Base-by-base conservation (phyloP, 768 basidiomycete species). In the Clavulina sp. region DNA sequence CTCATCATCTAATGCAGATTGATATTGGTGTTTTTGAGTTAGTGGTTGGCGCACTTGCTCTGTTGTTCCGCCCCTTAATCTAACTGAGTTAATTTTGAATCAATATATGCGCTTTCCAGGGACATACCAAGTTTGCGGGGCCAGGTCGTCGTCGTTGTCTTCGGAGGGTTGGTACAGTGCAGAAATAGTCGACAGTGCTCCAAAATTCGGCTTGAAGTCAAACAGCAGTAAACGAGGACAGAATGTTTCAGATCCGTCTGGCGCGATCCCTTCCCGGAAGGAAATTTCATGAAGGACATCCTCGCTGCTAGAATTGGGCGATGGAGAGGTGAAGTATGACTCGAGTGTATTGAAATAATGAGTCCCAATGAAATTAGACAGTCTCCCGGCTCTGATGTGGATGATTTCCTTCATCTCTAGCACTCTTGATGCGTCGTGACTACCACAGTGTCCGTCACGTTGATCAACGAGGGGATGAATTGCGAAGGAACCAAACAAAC, bases 341-440 rank as follows among this genome's bases (percentile, higher is more conserved):
- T 56, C 54, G 3, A 44, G 47, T 23, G 55, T 56, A 33, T 56
- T 56, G 40, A 57, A 56, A 49, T 48, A 56, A 55, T 56, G 55
- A 21, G 53, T 56, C 5, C 55, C 55, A 49, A 54, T 48, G 41
- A 54, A 38, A 47, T 56, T 56, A 31, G 55, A 43, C 26, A 56
- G 18, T n/a, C 54, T 56, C 23, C 55, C 55, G 30, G 55, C 52
- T 48, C 54, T 41, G 34, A 56, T 49, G 30, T 56, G 50, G 34
- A 56, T 43, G 48, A 56, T 56, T 32, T 56, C 55, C 26, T 36
- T 40, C 55, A 56, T 56, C n/a, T n/a, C n/a, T n/a, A n/a, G n/a
- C n/a, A n/a, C n/a, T n/a, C n/a, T n/a, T n/a, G n/a, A n/a, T n/a
- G n/a, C n/a, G n/a, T n/a, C n/a, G n/a, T n/a, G n/a, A n/a, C n/a